Conservation (phyloP, 2,329 filamentous ascomycete genomes). For the Neurospora crassa region DNA sequence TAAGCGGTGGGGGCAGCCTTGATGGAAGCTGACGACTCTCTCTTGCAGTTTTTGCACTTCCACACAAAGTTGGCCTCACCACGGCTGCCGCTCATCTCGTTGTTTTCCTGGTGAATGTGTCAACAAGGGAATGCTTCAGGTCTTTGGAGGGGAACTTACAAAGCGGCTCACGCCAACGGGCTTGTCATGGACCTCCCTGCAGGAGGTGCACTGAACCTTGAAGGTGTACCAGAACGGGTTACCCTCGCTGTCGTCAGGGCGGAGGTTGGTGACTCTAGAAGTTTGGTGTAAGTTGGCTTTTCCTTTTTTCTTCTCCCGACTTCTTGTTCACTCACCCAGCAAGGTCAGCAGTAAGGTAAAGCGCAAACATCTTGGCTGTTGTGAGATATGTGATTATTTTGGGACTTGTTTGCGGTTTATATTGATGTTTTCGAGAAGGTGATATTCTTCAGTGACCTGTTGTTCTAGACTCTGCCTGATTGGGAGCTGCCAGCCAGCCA, state of each 20-base stretch:
- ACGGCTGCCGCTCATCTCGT: constrained; percentile 84
- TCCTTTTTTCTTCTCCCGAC: neutral
- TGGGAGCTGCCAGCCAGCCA: neutral
- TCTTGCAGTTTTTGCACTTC: constrained; percentile 97
- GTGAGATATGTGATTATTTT: neutral
- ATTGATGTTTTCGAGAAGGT: neutral
- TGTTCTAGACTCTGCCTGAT: neutral
- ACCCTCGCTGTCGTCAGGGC: constrained; percentile 71
- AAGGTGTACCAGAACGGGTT: constrained; percentile 94
- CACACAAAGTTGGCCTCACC: constrained; percentile 99
- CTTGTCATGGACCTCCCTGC: constrained; percentile 82
- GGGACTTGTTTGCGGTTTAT: neutral
- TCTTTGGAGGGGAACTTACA: constrained; percentile 43
- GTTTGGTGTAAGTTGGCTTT: neutral
- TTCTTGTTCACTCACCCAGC: constrained; percentile 43
- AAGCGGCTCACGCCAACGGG: constrained; percentile 80
- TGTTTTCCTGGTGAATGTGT: constrained; percentile 54
- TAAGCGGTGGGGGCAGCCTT: constrained; percentile 65
- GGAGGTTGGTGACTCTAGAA: constrained; percentile 76
- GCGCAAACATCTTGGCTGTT: constrained; percentile 46
- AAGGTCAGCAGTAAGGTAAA: constrained; percentile 59
- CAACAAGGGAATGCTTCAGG: neutral
- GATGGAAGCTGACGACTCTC: constrained; percentile 80
- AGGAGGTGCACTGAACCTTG: constrained; percentile 97
- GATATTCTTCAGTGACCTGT: neutral